Evolutionary conservation across 306 rosid genomes (phyloP), one percentile per base, ranked within the genome.

Genomic region (Betula pendula): DNA sequence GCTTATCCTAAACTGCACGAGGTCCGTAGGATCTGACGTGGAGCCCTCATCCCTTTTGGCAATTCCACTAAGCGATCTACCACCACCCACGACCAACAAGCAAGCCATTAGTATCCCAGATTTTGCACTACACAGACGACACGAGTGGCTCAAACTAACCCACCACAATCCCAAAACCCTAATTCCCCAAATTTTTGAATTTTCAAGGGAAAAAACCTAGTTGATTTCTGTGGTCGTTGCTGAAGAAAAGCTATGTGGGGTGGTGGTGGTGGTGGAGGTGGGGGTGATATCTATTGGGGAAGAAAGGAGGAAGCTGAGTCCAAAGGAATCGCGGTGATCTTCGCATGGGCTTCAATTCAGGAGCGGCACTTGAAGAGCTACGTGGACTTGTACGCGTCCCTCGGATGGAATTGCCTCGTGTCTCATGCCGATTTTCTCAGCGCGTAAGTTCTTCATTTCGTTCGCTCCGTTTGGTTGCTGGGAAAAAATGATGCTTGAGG

Each of bases 271-370:
- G 82, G 83, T 6, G 73, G 81, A 19, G 72, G 72, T 76, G 89
- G 84, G 33, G 89, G 89, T 47, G 79, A 81, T 40, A 85, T 92
- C 58, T 87, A 87, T 43, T 95, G 99, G 98, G 97, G 90, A 49
- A 84, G 96, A 52, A 95, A 87, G 79, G 92, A 85, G 31, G 81
- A 56, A 31, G 33, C 80, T 50, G 87, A 69, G 75, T 88, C 82
- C 74, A 88, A 81, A 87, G 98, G 99, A 62, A 84, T 95, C 72
- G 97, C 81, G 38, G 96, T 92, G 62, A 80, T 92, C 43, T 95
- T 92, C 68, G 83, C 97, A 85, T 95, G 99, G 99, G 89, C 88
- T 85, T 95, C 99, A 67, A 83, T 91, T 84, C 84, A 86, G 5
- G 86, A 88, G 62, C 68, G 80, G 2, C 80, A 81, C 70, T 78